Evolutionary conservation across 2,329 filamentous ascomycete genomes (phyloP), one percentile per base, ranked within the genome.

Genomic region (Aspergillus tubingensis): DNA sequence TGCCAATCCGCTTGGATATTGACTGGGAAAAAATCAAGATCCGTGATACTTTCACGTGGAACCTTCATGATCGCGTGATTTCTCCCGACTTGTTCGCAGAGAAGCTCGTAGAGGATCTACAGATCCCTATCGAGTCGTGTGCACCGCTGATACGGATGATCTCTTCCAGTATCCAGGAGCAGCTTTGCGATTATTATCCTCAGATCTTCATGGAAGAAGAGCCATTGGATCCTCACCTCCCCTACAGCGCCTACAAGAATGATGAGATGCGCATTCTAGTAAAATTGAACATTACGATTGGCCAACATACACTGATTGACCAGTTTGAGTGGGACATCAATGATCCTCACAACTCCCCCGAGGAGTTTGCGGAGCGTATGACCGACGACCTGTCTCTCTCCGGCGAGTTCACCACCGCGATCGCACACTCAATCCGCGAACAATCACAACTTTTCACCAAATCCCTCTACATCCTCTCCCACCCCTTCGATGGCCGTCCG

Each of bases 281-380:
- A 77, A 98, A 97, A 77, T 83, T 99, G 54, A 97, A 98, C 77
- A 96, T 99, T 71, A 98, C 95, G 6, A 97, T 99, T 72, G 95
- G 94, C 43, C 90, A 91, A 65, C 91, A 96, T 72, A 98, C 93
- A 0, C 82, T 99, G 25, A 89, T 97, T 38, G 95, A 99, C 71
- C 95, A 98, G 74, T 98, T 99, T 63, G 95, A 99, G 77, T 99
- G 95, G 95, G 95, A 99, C 69, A 92, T 98, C 74, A 98, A 98
- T 77, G 96, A 96, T 74, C 90, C 93, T 0, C 81, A 89, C 57
- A 99, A 99, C 75, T 96, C 91, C 0, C 92, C 95, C 2, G 95
- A 99, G 77, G 92, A 96, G 60, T 99, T 99, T 75, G 95, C 95
- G 25, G 82, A 86, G 62, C 88, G 88, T 73, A 96, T 98, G 91